Base-by-base conservation (phyloP, 768 basidiomycete genomes). In the Tulasnella sp. region DNA sequence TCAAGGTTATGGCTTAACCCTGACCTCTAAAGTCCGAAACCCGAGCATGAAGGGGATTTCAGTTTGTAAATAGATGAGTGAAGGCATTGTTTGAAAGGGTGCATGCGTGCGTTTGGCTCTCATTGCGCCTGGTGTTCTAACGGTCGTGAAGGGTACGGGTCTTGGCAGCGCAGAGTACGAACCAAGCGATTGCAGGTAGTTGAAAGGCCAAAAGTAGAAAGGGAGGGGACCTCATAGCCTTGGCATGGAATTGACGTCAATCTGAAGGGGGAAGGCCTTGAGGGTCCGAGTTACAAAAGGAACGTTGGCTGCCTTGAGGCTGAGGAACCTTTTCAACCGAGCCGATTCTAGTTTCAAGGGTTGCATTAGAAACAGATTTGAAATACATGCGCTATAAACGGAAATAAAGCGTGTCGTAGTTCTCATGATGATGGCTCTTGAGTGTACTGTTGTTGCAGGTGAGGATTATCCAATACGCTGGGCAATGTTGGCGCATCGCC, bases 401-500 rank as follows among this genome's bases (percentile, higher is more conserved):
- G 58, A 64, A 64, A 9, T 25, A 12, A 12, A 12, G 58, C 42
- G 22, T 49, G 1, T 49, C 58, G 14, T 64, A 29, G 31, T 64
- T 25, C 31, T 64, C 22, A 64, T 25, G 58, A 15, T 64, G 31
- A 34, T 4, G 58, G 14, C 14, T 64, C 58, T 64, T 64, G 25
- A 12, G 58, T 4, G 29, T 64, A 64, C 31, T 64, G 58, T 17
- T 64, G 58, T 64, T 64, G 58, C 14, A 64, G 58, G 22, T 64
- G 58, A 3, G 58, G 58, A 29, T 64, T 25, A 29, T 64, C 58
- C 17, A 64, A 34, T 25, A 64, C 29, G 58, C 58, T 64, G 58
- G 58, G 58, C 31, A 64, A 64, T 64, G 58, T 64, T 8, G 75
- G 58, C 9, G 52, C 67, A 25, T 76, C 75, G 25, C 75, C 75